phyloP scores from a whole-genome alignment of 495 filamentous ascomycete species.

The Penicillium cataractarum region DNA sequence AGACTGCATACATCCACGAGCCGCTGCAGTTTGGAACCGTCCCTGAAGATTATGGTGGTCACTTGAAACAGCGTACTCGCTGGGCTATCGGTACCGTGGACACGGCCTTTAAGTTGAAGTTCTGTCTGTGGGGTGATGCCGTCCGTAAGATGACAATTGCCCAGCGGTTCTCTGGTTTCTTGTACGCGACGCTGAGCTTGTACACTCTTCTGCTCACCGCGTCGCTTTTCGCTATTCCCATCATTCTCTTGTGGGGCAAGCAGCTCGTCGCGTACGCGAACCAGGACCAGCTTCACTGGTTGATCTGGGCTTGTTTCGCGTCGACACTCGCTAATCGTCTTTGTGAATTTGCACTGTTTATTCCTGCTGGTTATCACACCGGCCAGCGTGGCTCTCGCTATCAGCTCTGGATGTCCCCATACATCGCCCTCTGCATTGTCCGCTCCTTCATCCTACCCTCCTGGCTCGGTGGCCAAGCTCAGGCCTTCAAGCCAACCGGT shows the following conservation, averaged over 20 bases:
- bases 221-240: constrained; percentile 49
- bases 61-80: constrained; percentile 56
- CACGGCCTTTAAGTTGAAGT: constrained; percentile 48
- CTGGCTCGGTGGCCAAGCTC: constrained; percentile 43
- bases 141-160: constrained; percentile 39
- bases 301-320: constrained; percentile 51
- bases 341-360: constrained; percentile 46
- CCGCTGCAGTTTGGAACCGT: constrained; percentile 55
- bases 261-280: constrained; percentile 48
- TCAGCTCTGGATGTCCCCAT: constrained; percentile 52
- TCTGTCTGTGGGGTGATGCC: constrained; percentile 45
- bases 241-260: constrained; percentile 49
- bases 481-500: constrained; percentile 43
- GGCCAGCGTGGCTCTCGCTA: constrained; percentile 46
- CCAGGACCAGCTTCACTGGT: constrained; percentile 48
- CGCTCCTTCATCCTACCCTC: constrained; percentile 49
- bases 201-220: constrained; percentile 47
- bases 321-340: constrained; percentile 43
- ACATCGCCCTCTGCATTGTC: constrained; percentile 46
- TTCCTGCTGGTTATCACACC: constrained; percentile 49
- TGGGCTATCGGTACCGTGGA: constrained; percentile 53
- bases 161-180: constrained; percentile 46
- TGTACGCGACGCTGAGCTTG: constrained; percentile 47
- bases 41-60: constrained; percentile 50
- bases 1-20: constrained; percentile 54